These are phyloP conservation scores for Nothopassalora personata DNA, from an alignment of 2,329 filamentous ascomycete species.

Conservation along the genomic window DNA sequence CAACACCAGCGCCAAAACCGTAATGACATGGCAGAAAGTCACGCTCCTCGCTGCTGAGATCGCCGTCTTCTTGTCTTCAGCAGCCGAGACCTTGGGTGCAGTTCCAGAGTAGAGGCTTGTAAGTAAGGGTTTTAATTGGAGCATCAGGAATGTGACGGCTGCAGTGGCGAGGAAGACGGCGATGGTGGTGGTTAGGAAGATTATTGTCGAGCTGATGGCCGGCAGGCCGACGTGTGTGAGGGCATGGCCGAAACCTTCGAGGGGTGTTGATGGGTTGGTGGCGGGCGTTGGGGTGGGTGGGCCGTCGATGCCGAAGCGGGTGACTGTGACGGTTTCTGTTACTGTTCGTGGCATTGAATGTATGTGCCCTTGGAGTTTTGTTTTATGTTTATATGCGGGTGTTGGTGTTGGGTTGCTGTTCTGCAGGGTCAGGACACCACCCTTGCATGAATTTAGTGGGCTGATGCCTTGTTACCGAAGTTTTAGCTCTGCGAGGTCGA, in stretches of 20 bases:
- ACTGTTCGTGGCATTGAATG: not conserved
- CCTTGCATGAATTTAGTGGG: slow-evolving; percentile 3
- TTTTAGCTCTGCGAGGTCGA: not conserved
- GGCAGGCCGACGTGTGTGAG: not conserved
- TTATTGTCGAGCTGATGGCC: slow-evolving; percentile 1
- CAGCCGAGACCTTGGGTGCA: not conserved
- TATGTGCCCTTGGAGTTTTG: not conserved
- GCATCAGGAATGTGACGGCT: slow-evolving; percentile 1
- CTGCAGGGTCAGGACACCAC: not conserved
- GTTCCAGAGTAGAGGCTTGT: not conserved
- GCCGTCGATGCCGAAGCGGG: slow-evolving; percentile 4
- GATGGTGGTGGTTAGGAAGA: slow-evolving; percentile 4
- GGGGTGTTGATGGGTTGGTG: not conserved
- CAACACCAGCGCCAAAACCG: slow-evolving; percentile 6
- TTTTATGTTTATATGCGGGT: not conserved
- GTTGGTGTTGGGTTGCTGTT: not conserved
- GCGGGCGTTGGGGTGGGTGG: not conserved
- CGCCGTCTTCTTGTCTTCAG: slow-evolving; percentile 2
- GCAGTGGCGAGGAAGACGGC: slow-evolving; percentile 6
- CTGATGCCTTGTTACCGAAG: slow-evolving; percentile 1
- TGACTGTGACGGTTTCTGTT: not conserved
- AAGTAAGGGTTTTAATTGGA: not conserved
- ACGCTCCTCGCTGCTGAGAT: not conserved
- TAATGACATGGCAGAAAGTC: slow-evolving; percentile 1
- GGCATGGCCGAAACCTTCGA: not conserved